Evolutionary conservation across 768 basidiomycete genomes (phyloP), one percentile per base, ranked within the genome.

Genomic region (Mycena filopes): DNA sequence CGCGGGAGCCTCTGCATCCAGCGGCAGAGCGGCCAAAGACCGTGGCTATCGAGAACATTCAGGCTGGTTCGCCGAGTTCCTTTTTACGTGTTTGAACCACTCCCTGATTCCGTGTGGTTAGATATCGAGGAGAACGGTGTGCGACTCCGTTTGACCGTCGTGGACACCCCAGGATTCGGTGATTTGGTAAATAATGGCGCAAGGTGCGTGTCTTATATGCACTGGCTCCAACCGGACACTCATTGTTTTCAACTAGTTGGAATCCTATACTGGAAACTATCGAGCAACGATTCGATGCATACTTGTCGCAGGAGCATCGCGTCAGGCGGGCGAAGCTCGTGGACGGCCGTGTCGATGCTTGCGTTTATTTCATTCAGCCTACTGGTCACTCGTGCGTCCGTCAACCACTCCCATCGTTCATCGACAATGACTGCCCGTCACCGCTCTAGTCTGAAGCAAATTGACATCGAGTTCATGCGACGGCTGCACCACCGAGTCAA

Each of bases 71-170:
- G 87, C 84, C 63, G 59, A 57, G 55, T 25, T 21, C 13, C 21
- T 65, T 21, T 67, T 58, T 49, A 18, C 59, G 28, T 36, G 40
- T 60, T 16, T 54, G 50, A 50, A 54, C 68, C 55, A 73, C 67
- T 66, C 53, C 7, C 2, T 53, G 38, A 59, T 43, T 69, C 74
- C 70, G 71, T 71, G 75, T 58, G 28, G 1, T 60, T 78, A 97
- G 98, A 99, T 77, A 99, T 99, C 75, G 97, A 99, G 82, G 98
- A 99, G 83, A 97, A 93, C 65, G 97, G 96, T 61, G 96, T 99
- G 46, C 88, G 95, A 72, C 88, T 99, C 49, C 95, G 95, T 73
- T 81, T 99, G 60, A 99, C 95, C 23, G 96, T 99, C 66, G 98
- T 99, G 68, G 98, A 99, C 76, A 99, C 96, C n/a, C 98, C 98